Evolutionary conservation across 2,329 filamentous ascomycete species (phyloP).

Genomic region (Eutypa lata): DNA sequence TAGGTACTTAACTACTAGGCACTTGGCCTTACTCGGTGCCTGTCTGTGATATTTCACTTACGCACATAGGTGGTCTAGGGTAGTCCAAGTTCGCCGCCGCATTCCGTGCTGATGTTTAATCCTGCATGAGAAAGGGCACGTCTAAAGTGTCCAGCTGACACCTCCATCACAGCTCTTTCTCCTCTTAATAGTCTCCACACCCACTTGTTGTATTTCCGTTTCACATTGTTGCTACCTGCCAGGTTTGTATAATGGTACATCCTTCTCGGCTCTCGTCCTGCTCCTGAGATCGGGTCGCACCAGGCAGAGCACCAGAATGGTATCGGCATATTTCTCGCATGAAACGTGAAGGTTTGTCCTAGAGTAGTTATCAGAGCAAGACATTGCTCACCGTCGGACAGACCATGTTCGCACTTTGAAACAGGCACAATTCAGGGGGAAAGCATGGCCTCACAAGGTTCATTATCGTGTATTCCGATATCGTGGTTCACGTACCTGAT

Average conservation of each 20-base stretch:
- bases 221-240: neutral
- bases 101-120: neutral
- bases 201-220: neutral
- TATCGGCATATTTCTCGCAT: neutral
- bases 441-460: neutral
- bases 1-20: too few relatives aligned
- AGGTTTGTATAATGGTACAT: neutral
- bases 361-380: neutral
- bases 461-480: constrained; percentile 12
- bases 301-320: neutral
- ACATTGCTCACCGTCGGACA: neutral
- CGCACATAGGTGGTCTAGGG: too few relatives aligned
- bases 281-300: neutral
- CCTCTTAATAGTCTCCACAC: neutral
- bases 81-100: neutral
- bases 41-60: neutral
- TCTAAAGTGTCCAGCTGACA: constrained; percentile 1
- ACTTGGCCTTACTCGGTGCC: neutral
- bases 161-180: neutral
- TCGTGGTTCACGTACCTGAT: constrained; percentile 23
- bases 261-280: neutral
- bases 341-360: neutral
- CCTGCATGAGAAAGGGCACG: neutral
- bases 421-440: neutral
- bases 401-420: neutral